phyloP scores from a whole-genome alignment of 208 protist species.

The Wallacemonas sp. region DNA sequence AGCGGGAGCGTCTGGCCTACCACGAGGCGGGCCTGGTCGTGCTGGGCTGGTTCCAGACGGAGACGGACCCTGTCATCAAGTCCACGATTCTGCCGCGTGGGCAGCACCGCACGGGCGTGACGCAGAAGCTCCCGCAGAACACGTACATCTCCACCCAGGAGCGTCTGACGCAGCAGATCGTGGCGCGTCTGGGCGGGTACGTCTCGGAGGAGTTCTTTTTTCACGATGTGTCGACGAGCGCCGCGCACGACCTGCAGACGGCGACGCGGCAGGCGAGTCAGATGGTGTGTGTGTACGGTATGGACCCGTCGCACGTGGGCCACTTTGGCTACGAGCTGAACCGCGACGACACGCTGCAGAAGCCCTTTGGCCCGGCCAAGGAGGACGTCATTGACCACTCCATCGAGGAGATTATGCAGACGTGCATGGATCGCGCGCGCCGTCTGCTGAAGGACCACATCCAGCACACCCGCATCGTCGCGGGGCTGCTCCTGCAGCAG shows the following conservation, averaged over 20 bases:
- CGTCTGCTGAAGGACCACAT: slow-evolving; percentile 59
- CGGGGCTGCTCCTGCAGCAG: slow-evolving; percentile 74
- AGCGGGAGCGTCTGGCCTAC: slow-evolving; percentile 89
- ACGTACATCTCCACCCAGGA: slow-evolving; percentile 81
- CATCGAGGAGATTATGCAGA: slow-evolving; percentile 77
- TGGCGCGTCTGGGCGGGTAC: slow-evolving; percentile 90
- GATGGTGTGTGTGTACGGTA: slow-evolving; percentile 87
- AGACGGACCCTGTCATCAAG: slow-evolving; percentile 94
- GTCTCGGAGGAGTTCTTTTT: slow-evolving; percentile 96
- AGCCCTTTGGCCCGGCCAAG: slow-evolving; percentile 95
- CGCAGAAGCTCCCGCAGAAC: slow-evolving; percentile 80
- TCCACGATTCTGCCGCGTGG: slow-evolving; percentile 83
- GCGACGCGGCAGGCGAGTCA: slow-evolving; percentile 87
- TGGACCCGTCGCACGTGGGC: slow-evolving; percentile 79
- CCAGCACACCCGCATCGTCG: slow-evolving; percentile 61
- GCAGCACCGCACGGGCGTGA: slow-evolving; percentile 70
- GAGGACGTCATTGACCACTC: slow-evolving; percentile 93
- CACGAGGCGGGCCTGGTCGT: slow-evolving; percentile 95
- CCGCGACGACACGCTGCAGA: slow-evolving; percentile 74
- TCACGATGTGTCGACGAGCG: slow-evolving; percentile 89
- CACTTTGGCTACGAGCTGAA: slow-evolving; percentile 83
- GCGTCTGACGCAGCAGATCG: slow-evolving; percentile 58
- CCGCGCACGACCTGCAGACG: slow-evolving; percentile 83
- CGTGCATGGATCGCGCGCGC: slow-evolving; percentile 66
- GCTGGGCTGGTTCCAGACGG: slow-evolving; percentile 89